Conservation (phyloP, 2,329 filamentous ascomycete genomes). For the Aureobasidium sp. region DNA sequence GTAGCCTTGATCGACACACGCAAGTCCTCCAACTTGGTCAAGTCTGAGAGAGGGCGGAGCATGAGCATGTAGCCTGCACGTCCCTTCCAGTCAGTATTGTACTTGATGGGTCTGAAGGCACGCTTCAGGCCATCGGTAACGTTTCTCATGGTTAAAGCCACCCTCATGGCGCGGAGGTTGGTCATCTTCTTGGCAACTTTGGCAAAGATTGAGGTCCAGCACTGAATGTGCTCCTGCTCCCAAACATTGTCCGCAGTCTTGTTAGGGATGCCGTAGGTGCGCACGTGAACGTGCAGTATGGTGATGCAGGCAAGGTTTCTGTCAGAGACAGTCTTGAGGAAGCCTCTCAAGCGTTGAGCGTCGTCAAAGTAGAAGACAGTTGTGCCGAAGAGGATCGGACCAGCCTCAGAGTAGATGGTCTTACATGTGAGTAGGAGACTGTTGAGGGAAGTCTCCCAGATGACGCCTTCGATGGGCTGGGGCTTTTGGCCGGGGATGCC, state of each 20-base stretch:
- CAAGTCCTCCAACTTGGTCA: not conserved
- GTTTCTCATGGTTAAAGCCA: not conserved
- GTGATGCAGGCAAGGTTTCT: not conserved
- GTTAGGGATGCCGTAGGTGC: not conserved
- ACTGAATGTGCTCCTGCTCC: not conserved
- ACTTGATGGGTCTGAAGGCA: not conserved
- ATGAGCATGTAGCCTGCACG: slow-evolving; percentile 8
- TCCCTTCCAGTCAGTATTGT: not conserved
- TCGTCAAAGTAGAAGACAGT: slow-evolving; percentile 11
- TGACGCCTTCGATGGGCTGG: not conserved
- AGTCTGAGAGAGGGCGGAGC: not conserved
- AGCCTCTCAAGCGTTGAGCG: slow-evolving; percentile 2
- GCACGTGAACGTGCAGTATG: not conserved
- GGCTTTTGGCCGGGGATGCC: not conserved
- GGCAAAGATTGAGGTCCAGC: not conserved
- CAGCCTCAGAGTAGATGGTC: not conserved
- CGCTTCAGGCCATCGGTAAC: not conserved
- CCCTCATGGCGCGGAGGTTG: not conserved
- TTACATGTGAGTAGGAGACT: not conserved
- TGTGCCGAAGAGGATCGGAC: not conserved
- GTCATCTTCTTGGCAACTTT: not conserved
- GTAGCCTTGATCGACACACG: not conserved
- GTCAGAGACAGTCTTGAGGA: not conserved
- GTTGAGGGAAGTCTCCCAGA: not conserved
- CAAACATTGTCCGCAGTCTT: not conserved